Percentiles rank a stretch among this genome's conserved stretches.
These are phyloP conservation scores for Cicer yamashitae DNA, from an alignment of 306 rosid genomes.

Conservation along the genomic window DNA sequence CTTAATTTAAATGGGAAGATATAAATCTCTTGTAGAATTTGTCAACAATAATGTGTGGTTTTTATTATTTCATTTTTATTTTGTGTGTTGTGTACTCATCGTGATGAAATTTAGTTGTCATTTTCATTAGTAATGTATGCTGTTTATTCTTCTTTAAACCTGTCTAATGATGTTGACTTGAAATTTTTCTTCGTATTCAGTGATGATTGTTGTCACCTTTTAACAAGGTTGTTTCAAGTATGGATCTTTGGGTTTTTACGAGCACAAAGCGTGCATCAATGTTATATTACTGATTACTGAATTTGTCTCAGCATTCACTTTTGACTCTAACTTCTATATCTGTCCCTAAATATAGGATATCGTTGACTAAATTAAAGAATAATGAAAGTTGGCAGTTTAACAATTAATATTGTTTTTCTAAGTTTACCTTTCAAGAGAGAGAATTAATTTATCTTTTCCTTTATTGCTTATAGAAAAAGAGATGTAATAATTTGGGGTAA, in stretches of 20 bases:
- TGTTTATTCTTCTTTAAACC: slow-evolving; percentile 27
- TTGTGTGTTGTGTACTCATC: neutral
- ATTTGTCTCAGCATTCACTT: neutral
- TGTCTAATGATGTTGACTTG: slow-evolving; percentile 14
- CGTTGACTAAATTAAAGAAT: too few relatives aligned
- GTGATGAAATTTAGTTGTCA: slow-evolving; percentile 1
- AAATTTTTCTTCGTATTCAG: neutral
- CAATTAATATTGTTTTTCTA: too few relatives aligned
- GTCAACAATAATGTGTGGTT: slow-evolving; percentile 1
- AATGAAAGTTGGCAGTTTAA: too few relatives aligned
- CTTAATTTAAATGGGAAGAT: slow-evolving; percentile 12
- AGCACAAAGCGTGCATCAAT: neutral
- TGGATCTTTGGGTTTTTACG: slow-evolving; percentile 16
- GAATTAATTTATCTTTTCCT: too few relatives aligned
- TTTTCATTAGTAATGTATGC: neutral
- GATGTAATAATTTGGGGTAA: too few relatives aligned
- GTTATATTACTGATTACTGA: neutral
- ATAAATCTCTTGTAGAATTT: neutral
- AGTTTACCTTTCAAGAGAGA: too few relatives aligned
- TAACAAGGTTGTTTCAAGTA: neutral
- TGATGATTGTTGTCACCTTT: slow-evolving; percentile 7
- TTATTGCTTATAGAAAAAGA: too few relatives aligned
- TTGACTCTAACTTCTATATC: too few relatives aligned
- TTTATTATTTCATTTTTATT: slow-evolving; percentile 15
- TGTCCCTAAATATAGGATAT: too few relatives aligned